Percentiles rank a stretch among this genome's conserved stretches.
phyloP scores from a whole-genome alignment of 495 filamentous ascomycete genomes.

The Penicillium silybi region DNA sequence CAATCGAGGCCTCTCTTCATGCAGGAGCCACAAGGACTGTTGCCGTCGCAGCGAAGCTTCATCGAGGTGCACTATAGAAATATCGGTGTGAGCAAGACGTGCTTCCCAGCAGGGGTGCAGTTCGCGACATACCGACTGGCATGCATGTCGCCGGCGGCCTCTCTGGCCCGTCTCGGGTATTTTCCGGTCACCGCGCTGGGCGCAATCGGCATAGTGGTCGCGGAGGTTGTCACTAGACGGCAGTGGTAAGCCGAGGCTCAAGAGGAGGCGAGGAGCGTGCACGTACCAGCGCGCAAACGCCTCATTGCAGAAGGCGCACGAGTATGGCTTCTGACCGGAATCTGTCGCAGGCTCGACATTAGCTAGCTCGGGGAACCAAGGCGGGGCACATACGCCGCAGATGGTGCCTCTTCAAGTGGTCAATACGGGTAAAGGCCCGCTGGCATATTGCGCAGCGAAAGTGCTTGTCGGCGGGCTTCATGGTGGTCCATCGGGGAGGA shows the following conservation, averaged over 20 bases:
- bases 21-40: slow-evolving; percentile 45
- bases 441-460: slow-evolving; percentile 46
- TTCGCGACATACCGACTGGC: slow-evolving; percentile 35
- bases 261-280: neutral
- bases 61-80: slow-evolving; percentile 44
- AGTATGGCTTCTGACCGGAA: slow-evolving; percentile 45
- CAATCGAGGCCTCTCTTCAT: slow-evolving; percentile 41
- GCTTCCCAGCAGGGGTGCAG: neutral
- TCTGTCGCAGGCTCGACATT: slow-evolving; percentile 24
- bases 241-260: neutral
- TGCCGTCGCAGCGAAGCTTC: slow-evolving; percentile 50
- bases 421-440: slow-evolving; percentile 47
- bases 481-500: slow-evolving; percentile 41
- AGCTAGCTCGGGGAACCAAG: slow-evolving; percentile 10
- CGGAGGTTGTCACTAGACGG: slow-evolving; percentile 41
- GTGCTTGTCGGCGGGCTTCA: slow-evolving; percentile 43
- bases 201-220: slow-evolving; percentile 43
- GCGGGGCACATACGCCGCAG: slow-evolving; percentile 37
- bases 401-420: slow-evolving; percentile 47
- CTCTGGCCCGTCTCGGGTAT: slow-evolving; percentile 46
- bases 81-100: neutral
- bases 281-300: slow-evolving; percentile 46
- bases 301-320: slow-evolving; percentile 42
- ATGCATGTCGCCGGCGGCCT: slow-evolving; percentile 45
- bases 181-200: slow-evolving; percentile 36